Percentiles rank a stretch among this genome's conserved stretches.
Conservation (phyloP, 169 alveolate species). For the Plasmodium gaboni region DNA sequence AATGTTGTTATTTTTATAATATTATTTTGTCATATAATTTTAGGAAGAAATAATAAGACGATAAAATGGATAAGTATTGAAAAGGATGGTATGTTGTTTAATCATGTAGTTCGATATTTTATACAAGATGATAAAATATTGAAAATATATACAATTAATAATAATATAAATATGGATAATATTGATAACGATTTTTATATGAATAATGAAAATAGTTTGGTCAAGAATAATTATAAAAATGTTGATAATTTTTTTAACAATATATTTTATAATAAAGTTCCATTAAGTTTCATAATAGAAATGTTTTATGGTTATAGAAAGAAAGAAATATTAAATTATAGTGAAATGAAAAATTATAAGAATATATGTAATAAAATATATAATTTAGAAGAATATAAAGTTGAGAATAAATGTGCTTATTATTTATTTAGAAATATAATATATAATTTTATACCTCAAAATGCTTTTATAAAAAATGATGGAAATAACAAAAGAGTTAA, state of each 20-base stretch:
- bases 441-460: constrained; percentile 6
- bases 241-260: not conserved
- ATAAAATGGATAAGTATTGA: constrained; percentile 21
- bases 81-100: not conserved
- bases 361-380: too few relatives aligned
- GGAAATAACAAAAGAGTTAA: not conserved
- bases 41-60: not conserved
- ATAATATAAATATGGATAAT: not conserved
- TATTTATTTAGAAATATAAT: not conserved
- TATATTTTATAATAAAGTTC: too few relatives aligned
- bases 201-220: not conserved
- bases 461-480: not conserved
- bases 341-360: too few relatives aligned
- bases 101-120: constrained; percentile 2
- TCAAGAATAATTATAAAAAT: not conserved
- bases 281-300: too few relatives aligned
- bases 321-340: too few relatives aligned
- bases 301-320: too few relatives aligned
- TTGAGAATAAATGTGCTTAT: not conserved
- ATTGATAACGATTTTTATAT: not conserved
- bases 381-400: too few relatives aligned
- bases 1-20: not conserved
- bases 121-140: not conserved
- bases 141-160: constrained; percentile 3
- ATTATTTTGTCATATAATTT: not conserved